A percentile compares a stretch with the other conserved stretches of the same genome.
Evolutionary conservation across 257 asterid genomes (phyloP).

Genomic region (Solanum tarapatanum): DNA sequence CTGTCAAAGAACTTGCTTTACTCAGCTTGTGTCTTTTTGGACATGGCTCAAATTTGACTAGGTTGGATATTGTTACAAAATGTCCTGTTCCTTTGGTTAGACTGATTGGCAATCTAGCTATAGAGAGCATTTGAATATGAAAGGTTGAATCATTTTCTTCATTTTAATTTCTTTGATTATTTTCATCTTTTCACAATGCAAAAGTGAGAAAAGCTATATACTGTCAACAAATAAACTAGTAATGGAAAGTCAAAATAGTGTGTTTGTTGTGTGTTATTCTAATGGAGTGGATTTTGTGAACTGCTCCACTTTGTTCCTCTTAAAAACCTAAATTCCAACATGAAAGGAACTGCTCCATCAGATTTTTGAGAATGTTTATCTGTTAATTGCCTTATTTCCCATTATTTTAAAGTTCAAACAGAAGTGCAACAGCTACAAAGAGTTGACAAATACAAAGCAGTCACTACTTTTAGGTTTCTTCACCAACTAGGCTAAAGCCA

Average conservation of each 20-base stretch:
- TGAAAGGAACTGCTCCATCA: not conserved
- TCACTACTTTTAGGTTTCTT: not conserved
- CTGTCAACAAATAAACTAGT: not conserved
- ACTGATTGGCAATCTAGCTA: conserved; percentile 62
- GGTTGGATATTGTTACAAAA: conserved; percentile 55
- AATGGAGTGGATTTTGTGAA: not conserved
- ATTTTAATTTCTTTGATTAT: not conserved
- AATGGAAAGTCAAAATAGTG: not conserved
- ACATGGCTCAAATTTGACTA: conserved; percentile 47
- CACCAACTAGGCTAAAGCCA: not conserved
- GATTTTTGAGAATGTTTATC: not conserved
- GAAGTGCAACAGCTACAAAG: not conserved
- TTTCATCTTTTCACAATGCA: not conserved
- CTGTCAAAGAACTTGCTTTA: conserved; percentile 50
- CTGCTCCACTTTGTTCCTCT: not conserved
- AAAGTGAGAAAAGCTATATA: not conserved
- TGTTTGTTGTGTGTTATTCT: not conserved
- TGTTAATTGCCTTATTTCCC: not conserved
- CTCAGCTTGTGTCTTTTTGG: conserved; percentile 52
- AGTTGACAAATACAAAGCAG: not conserved
- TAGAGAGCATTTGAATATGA: conserved; percentile 41
- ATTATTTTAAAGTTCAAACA: not conserved
- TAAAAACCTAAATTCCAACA: not conserved
- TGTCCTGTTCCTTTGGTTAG: conserved; percentile 58
- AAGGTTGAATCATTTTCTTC: not conserved